Percentiles rank a stretch among this genome's conserved stretches.
phyloP scores from a whole-genome alignment of 2,329 filamentous ascomycete species.

The Colletotrichum orbiculare region DNA sequence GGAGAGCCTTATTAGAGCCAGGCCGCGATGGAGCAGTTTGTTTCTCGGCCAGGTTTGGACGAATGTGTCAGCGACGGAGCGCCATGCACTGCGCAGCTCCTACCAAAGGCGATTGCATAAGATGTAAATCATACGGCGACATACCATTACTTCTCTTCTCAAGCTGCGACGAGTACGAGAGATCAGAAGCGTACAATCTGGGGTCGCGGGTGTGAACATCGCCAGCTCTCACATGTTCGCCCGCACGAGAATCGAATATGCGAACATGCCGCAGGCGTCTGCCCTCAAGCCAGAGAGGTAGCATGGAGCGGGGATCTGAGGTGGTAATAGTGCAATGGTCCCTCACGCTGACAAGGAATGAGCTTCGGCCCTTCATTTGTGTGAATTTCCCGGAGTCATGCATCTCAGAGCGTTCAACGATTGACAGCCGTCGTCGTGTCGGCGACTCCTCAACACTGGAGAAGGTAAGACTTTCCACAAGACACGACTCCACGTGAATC shows the following conservation, averaged over 20 bases:
- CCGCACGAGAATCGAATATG: not conserved
- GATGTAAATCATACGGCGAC: too few species aligned
- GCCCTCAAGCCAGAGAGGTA: not conserved
- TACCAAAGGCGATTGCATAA: too few species aligned
- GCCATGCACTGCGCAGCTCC: too few species aligned
- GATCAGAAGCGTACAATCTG: not conserved
- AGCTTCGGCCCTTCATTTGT: constrained; percentile 6
- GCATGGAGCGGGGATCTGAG: constrained; percentile 14
- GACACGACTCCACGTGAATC: constrained; percentile 21
- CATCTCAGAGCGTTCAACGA: not conserved
- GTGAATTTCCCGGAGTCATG: constrained; percentile 17
- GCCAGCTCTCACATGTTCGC: constrained; percentile 15
- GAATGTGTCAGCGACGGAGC: too few species aligned
- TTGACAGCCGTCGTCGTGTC: not conserved
- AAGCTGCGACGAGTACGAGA: not conserved
- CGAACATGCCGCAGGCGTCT: constrained; percentile 10
- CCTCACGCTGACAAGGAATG: not conserved
- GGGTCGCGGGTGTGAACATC: too few species aligned
- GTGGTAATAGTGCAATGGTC: not conserved
- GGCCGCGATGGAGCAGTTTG: not conserved
- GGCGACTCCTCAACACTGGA: not conserved
- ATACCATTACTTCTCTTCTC: too few species aligned
- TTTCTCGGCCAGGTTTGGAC: not conserved
- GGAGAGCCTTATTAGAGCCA: not conserved
- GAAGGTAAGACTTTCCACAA: not conserved